Evolutionary conservation across 768 basidiomycete species (phyloP).

Genomic region (Dacryopinax primogenitus): DNA sequence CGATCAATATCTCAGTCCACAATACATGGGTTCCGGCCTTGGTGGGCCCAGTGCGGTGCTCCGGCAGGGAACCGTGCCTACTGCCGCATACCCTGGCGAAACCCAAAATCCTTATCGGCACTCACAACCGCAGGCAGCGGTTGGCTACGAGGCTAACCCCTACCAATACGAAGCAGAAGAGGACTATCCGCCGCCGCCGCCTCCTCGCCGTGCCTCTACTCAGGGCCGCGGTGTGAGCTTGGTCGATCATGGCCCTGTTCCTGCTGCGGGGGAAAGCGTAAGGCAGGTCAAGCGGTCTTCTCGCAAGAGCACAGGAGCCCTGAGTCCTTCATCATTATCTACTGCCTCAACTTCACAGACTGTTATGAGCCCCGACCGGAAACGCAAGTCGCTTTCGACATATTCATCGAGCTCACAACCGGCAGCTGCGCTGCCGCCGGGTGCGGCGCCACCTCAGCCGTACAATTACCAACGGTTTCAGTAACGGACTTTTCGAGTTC

Average conservation of each 20-base stretch:
- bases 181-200: slow-evolving; percentile 19
- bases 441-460: slow-evolving; percentile 11
- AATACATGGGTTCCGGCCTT: slow-evolving; percentile 21
- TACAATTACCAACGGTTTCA: slow-evolving; percentile 9
- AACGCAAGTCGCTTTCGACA: not conserved
- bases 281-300: slow-evolving; percentile 58
- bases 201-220: slow-evolving; percentile 14
- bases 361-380: slow-evolving; percentile 5
- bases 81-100: slow-evolving; percentile 35
- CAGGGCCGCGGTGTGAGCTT: slow-evolving; percentile 56
- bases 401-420: not conserved
- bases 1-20: slow-evolving; percentile 10
- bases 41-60: slow-evolving; percentile 31
- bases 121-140: slow-evolving; percentile 32
- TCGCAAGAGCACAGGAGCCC: slow-evolving; percentile 16
- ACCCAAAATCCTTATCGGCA: slow-evolving; percentile 47
- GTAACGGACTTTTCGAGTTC: not conserved
- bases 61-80: slow-evolving; percentile 28
- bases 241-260: slow-evolving; percentile 72
- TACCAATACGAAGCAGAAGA: slow-evolving; percentile 27
- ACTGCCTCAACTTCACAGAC: slow-evolving; percentile 8
- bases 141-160: slow-evolving; percentile 11
- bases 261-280: slow-evolving; percentile 55
- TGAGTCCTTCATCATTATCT: not conserved
- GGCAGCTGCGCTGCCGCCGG: slow-evolving; percentile 8